These are phyloP conservation scores for Echium plantagineum DNA, from an alignment of 257 asterid species.

Conservation along the genomic window DNA sequence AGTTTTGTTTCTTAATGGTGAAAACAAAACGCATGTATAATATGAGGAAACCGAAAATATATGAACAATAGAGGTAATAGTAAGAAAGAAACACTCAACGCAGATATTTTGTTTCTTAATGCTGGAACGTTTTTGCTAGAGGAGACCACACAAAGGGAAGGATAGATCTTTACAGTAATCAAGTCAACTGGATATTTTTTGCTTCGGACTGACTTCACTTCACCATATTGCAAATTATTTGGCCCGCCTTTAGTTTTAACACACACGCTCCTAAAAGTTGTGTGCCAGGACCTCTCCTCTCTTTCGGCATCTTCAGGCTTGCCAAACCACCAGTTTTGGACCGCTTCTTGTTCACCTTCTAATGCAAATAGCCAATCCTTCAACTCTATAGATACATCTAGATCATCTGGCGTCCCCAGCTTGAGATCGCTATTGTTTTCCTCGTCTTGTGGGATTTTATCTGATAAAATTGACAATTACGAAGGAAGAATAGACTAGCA, in stretches of 20 bases:
- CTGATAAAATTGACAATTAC: slow-evolving; percentile 23
- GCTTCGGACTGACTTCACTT: slow-evolving; percentile 23
- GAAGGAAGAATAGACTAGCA: slow-evolving; percentile 4
- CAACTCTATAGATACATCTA: slow-evolving; percentile 66
- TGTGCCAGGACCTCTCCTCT: slow-evolving; percentile 89
- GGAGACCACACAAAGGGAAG: background rate
- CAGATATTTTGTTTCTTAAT: too few species aligned
- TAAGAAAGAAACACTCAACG: too few species aligned
- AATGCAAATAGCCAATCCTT: slow-evolving; percentile 96
- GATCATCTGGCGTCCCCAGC: slow-evolving; percentile 87
- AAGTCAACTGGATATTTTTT: slow-evolving; percentile 69
- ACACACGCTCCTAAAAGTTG: slow-evolving; percentile 54
- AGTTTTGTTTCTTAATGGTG: too few species aligned
- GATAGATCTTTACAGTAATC: slow-evolving; percentile 58
- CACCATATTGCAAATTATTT: slow-evolving; percentile 24
- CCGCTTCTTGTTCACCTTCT: slow-evolving; percentile 71
- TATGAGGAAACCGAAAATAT: too few species aligned
- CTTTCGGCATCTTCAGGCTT: slow-evolving; percentile 40
- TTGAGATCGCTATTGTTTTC: slow-evolving; percentile 36
- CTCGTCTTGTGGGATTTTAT: slow-evolving; percentile 37
- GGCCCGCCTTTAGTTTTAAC: slow-evolving; percentile 65
- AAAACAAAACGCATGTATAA: too few species aligned
- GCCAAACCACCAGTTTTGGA: slow-evolving; percentile 30
- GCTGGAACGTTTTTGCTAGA: background rate
- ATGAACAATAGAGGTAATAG: too few species aligned